Base-by-base conservation (phyloP, 164 flowering plant genomes). In the Protea cynaroides region DNA sequence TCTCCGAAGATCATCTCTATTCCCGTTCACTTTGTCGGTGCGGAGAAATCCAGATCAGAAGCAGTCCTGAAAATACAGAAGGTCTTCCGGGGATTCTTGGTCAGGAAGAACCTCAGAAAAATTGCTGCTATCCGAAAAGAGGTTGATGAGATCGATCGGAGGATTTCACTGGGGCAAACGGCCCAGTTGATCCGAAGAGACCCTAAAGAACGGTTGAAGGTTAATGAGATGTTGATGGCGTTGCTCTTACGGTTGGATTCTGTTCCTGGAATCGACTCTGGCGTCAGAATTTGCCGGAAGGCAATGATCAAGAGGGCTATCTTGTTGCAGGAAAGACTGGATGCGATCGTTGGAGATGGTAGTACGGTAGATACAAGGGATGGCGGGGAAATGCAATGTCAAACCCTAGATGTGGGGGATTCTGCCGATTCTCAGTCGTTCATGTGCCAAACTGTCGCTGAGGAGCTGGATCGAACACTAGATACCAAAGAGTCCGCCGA, bases 41-140 rank as follows among this genome's bases (percentile, higher is more conserved):
- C 79, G 25, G 84, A 65, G 58, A 64, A 57, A 56, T n/a, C 29
- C 19, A 55, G 78, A 25, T 58, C 75, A 14, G 78, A 61, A 8
- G 77, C 86, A 0, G 88, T 88, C 0, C 7, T 71, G 69, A 82
- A 65, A 78, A 84, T 90, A 49, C 95, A 90, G 80, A 88, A 80
- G 75, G 83, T 74, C 11, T 83, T 83, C 55, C 67, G 89, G 57
- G 92, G 89, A 5, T 87, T 72, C 65, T 49, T 78, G 64, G 86
- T 87, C 59, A 72, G 92, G 65, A 84, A 75, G 65, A 77, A 78
- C 69, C 55, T 87, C 75, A 77, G 73, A 71, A 83, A 68, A 79
- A 79, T 91, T 13, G 38, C 24, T 36, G 67, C 68, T 5, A 68
- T 87, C 0, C 67, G 59, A 55, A 24, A 65, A 0, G 83, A 83